Evolutionary conservation across 768 basidiomycete genomes (phyloP), one percentile per base, ranked within the genome.

Genomic region (Lepiota subincarnata): DNA sequence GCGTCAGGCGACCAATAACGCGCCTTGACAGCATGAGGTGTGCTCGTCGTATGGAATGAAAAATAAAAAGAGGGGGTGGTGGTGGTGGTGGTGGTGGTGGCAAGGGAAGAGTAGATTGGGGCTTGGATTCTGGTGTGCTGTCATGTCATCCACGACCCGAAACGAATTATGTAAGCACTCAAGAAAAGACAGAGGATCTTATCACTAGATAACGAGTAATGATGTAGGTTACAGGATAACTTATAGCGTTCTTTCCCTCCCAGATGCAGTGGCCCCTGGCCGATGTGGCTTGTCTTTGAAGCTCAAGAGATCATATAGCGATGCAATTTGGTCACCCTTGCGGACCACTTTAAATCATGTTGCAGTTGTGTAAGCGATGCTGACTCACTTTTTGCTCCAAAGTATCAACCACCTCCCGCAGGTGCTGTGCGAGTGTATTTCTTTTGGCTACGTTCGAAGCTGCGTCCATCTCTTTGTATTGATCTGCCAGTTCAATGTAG

Each of bases 281-380:
- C 31, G 3, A 7, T 31, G 10, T 8, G 81, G 77, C 58, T 82
- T 87, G 61, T 92, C 87, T 61, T 82, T 80, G 73, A 89, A 93
- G 36, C 74, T 76, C 58, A 97, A 72, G 28, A 93, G 74, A 60
- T 91, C 90, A 68, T 95, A 95, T 20, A 97, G 68, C 0, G 88
- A 82, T n/a, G 92, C 87, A 54, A 98, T 95, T 68, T 96, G 93
- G 70, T 96, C 90, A 19, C 93, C 93, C 91, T 93, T 64, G 38
- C 38, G 35, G 24, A 48, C 35, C 46, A 58, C 26, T 50, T 51
- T 48, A 46, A 55, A 31, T 14, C 10, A n/a, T n/a, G 6, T 34
- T 34, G 40, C 14, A 4, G 26, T 42, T n/a, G 11, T 7, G 24
- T 13, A 24, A 48, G 28, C 28, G 28, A 35, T 24, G 48, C 36